These are phyloP conservation scores for Boletus insuetus DNA, from an alignment of 768 basidiomycete genomes.

Conservation along the genomic window DNA sequence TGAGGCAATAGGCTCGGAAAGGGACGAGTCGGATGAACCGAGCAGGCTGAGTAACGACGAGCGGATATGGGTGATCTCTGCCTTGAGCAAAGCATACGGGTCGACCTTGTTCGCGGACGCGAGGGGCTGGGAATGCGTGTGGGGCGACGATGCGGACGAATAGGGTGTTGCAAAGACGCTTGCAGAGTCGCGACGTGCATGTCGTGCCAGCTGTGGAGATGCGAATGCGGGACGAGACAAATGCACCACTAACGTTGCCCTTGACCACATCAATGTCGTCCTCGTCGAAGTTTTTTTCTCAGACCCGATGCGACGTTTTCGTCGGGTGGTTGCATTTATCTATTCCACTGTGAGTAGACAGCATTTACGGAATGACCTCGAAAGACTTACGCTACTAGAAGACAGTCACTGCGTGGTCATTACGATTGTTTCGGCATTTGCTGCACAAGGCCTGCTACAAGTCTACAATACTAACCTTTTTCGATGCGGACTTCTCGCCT, in stretches of 20 bases:
- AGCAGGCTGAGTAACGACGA: constrained; percentile 72
- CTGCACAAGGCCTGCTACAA: too few species aligned
- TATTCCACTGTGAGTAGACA: too few species aligned
- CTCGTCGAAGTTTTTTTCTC: too few species aligned
- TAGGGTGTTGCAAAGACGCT: constrained; percentile 38
- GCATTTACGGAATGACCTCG: too few species aligned
- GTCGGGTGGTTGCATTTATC: too few species aligned
- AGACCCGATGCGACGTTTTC: too few species aligned
- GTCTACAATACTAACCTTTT: too few species aligned
- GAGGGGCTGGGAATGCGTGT: constrained; percentile 13
- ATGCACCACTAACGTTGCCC: constrained; percentile 13
- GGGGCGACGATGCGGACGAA: constrained; percentile 3
- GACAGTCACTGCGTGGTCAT: too few species aligned
- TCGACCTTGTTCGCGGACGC: constrained; percentile 38
- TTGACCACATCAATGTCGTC: constrained; percentile 20
- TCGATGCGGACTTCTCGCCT: too few species aligned
- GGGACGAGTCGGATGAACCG: constrained; percentile 84
- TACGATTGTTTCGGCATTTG: too few species aligned
- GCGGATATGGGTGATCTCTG: constrained; percentile 71
- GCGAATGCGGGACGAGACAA: constrained; percentile 9
- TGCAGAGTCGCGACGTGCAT: constrained; percentile 37
- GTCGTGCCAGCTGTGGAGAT: constrained; percentile 5
- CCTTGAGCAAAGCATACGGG: constrained; percentile 66
- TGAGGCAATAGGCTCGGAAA: constrained; percentile 76
- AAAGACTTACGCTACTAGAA: too few species aligned